phyloP scores from a whole-genome alignment of 2,329 filamentous ascomycete species.

The Calonectria naviculata region DNA sequence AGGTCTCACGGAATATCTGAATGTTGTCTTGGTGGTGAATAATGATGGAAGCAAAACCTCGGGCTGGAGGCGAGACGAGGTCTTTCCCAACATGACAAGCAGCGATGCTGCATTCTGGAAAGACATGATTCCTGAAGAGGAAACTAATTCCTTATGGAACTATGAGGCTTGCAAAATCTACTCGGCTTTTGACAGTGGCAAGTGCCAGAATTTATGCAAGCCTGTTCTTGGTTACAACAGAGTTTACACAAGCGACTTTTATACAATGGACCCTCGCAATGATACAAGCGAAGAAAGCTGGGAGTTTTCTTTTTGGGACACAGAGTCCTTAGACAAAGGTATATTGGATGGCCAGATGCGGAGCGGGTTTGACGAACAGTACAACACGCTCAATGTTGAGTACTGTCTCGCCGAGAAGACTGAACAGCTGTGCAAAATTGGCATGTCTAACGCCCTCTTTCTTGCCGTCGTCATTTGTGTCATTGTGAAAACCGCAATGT shows the following conservation, averaged over 20 bases:
- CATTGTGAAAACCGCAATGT: background rate
- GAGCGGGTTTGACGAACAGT: background rate
- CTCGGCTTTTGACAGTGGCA: background rate
- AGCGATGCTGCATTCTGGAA: background rate
- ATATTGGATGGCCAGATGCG: background rate
- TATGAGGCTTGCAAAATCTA: background rate
- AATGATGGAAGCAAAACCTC: background rate
- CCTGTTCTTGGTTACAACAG: background rate
- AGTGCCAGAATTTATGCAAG: background rate
- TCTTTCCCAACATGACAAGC: background rate
- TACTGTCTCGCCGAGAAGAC: slow-evolving; percentile 4
- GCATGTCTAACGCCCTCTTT: background rate
- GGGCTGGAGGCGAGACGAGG: background rate
- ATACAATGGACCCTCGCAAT: background rate
- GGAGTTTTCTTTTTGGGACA: background rate
- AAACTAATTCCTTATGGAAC: background rate
- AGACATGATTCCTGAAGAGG: background rate
- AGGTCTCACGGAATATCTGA: background rate
- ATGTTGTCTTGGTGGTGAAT: background rate
- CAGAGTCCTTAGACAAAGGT: background rate
- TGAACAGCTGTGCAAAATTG: background rate
- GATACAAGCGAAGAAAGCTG: background rate
- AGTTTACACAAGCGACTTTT: background rate
- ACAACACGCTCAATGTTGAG: background rate
- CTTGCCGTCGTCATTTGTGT: background rate